Base-by-base conservation (phyloP, 2,329 filamentous ascomycete species). In the Ceratocystis papillata region DNA sequence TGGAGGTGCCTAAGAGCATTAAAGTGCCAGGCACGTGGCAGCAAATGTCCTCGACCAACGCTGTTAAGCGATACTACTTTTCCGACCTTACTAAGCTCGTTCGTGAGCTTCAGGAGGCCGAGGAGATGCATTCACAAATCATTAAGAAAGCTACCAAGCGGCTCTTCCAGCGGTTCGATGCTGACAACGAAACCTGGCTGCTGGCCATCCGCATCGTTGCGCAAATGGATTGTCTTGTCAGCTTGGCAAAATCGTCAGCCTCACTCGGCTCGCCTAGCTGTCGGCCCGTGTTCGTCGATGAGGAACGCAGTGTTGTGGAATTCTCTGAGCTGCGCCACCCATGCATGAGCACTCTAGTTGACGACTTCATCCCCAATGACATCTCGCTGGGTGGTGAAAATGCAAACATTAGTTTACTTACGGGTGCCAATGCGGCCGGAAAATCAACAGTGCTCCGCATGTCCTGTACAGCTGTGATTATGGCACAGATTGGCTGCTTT, bases 371-470 rank as follows among this genome's bases (percentile, higher is more conserved):
- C 68, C 94, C 94, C 3, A 99, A 99, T 72, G 89, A 96, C 73
- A 85, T 99, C 69, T 84, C 85, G 67, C 84, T 99, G 2, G 94
- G 94, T 68, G 94, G 94, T 5, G 79, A 86, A 8, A 79, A 81
- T 6, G 80, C 90, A 64, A 96, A 93, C 72, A 93, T 99, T 71
- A 91, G 89, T 71, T 80, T 99, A 37, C 82, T 99, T 48, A 99
- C 94, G 1, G 94, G 94, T 73, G 94, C 94, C 68, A 99, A 99
- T 73, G 94, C 94, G 7, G 94, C 94, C 62, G 94, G 94, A 73
- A 99, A 99, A 77, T 97, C 94, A 1, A 99, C 94, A 1, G 85
- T 99, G 55, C 82, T 99, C 41, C 86, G 94, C 73, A 97, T 97
- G 94, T 95, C 93, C 2, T 99, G 94, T 72, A 86, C 94, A 61